Evolutionary conservation across 805 yeast species (phyloP), one percentile per base, ranked within the genome.

Genomic region (Blastobotrys chiropterorum): DNA sequence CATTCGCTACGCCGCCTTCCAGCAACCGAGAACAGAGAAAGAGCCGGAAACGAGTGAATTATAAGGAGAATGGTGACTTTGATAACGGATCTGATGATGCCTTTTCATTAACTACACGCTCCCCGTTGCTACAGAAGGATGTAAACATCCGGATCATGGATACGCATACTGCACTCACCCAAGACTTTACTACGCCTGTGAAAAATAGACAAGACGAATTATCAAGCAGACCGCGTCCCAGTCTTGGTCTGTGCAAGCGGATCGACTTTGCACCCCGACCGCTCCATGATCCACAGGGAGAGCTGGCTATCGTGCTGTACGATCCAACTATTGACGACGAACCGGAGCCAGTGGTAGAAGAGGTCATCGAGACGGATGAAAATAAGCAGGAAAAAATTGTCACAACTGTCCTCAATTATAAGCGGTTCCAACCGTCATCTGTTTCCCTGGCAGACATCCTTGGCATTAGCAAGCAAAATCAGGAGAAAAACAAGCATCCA

Each of bases 261-360:
- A 73, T 79, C 1, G 67, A 67, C 22, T 69, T 87, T 49, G 86
- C 87, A n/a, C 96, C 98, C 2, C 72, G 90, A 53, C 95, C 99
- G 0, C 73, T 94, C n/a, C 95, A 92, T 65, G 99, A 94, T 69
- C 99, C 99, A 0, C 76, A 84, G 44, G 90, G 85, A 55, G 97
- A 94, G 65, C 83, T 87, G 61, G 97, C 99, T 1, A 88, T 94
- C 51, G 97, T 94, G 1, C 72, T 94, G 44, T 94, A 89, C 63
- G 99, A 94, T 67, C 99, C 99, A 0, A 87, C 98, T 0, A 83
- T 92, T 2, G 98, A 94, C 63, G 77, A 64, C 30, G 57, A 54
- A 17, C 57, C 58, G 2, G 43, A 31, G 54, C 53, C 22, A 26
- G 48, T 7, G n/a, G 49, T 42, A 34, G 56, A 56, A 21, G 60